Evolutionary conservation across 2,329 filamentous ascomycete species (phyloP).

Genomic region (Ramularia endophylla): DNA sequence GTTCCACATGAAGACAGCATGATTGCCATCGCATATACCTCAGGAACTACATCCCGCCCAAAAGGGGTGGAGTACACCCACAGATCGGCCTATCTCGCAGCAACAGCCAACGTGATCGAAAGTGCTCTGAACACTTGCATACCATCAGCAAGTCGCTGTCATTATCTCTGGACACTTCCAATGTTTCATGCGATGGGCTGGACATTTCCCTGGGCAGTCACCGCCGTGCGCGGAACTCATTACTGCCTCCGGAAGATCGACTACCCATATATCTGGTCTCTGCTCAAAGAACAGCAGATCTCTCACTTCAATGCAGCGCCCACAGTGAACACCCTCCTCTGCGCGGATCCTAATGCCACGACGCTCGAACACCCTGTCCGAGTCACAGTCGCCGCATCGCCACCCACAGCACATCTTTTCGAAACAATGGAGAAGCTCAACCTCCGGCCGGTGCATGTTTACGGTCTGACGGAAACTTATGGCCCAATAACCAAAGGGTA

Average conservation of each 20-base stretch:
- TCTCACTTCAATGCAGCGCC: slow-evolving; percentile 96
- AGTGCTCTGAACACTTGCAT: slow-evolving; percentile 62
- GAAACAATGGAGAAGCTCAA: slow-evolving; percentile 88
- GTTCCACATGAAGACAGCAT: slow-evolving; percentile 70
- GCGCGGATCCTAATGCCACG: slow-evolving; percentile 69
- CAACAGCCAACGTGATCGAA: slow-evolving; percentile 75
- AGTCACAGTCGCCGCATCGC: slow-evolving; percentile 89
- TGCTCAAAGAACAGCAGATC: slow-evolving; percentile 78
- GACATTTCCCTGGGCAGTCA: slow-evolving; percentile 59
- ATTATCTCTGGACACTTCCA: slow-evolving; percentile 60
- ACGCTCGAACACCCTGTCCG: slow-evolving; percentile 66
- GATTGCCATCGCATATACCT: slow-evolving; percentile 88
- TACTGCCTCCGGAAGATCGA: slow-evolving; percentile 93
- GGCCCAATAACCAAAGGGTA: slow-evolving; percentile 96
- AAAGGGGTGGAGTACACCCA: slow-evolving; percentile 95
- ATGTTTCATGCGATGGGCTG: slow-evolving; percentile 67
- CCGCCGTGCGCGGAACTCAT: slow-evolving; percentile 87
- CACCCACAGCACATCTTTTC: slow-evolving; percentile 84
- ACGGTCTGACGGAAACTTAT: slow-evolving; percentile 83
- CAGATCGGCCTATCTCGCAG: slow-evolving; percentile 76
- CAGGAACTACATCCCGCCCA: slow-evolving; percentile 81
- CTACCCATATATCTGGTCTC: slow-evolving; percentile 84
- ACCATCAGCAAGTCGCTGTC: slow-evolving; percentile 47
- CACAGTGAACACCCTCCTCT: slow-evolving; percentile 91
- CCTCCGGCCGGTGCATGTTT: slow-evolving; percentile 85